Conservation (phyloP, 495 filamentous ascomycete species). For the Pseudoneurospora amorphoporcata region DNA sequence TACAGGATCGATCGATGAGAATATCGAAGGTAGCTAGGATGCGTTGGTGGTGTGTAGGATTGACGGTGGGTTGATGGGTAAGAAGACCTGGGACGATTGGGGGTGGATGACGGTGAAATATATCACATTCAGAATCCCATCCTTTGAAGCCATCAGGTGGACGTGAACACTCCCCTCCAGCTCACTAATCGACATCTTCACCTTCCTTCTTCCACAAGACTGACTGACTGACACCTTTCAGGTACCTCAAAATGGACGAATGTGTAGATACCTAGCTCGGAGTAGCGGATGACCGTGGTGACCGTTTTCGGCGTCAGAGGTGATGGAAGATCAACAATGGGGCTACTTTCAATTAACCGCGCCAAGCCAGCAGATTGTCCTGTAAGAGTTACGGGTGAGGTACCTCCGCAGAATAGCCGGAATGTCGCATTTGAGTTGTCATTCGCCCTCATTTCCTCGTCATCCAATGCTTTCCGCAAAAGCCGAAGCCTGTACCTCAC, state of each 20-base stretch:
- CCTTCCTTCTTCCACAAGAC: neutral
- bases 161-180: neutral
- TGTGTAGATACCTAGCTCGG: neutral
- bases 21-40: neutral
- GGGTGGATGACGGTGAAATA: neutral
- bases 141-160: neutral
- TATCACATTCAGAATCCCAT: neutral
- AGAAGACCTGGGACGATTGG: neutral
- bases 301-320: neutral
- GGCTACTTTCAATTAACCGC: neutral
- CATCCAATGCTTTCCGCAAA: neutral
- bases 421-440: neutral
- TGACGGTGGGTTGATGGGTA: neutral
- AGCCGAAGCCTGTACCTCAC: neutral
- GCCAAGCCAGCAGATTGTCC: neutral
- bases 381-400: neutral
- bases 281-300: neutral
- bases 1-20: neutral
- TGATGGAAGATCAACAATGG: neutral
- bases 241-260: neutral
- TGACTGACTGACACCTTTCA: neutral
- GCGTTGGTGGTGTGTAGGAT: neutral
- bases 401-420: neutral
- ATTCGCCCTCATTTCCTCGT: neutral
- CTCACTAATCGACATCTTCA: neutral